Base-by-base conservation (phyloP, 1,284 basidiomycete genomes). In the Acaromyces ingoldii region DNA sequence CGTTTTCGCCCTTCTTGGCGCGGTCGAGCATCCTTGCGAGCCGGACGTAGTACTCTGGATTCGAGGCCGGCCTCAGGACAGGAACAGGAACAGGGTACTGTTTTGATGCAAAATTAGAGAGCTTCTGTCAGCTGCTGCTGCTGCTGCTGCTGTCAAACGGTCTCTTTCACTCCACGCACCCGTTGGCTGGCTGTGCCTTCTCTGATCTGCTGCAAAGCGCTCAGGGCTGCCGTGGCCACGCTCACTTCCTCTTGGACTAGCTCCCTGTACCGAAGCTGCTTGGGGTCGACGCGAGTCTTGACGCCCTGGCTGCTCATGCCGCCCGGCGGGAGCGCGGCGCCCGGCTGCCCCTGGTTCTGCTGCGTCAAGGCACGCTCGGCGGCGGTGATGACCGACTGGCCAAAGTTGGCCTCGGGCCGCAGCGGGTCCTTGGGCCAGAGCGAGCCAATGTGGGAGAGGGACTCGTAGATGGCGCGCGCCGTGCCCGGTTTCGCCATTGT, bases 341-440 rank as follows among this genome's bases (percentile, higher is more conserved):
- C 11, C 15, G 28, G 15, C 1, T 10, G n/a, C 10, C 25, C 15
- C 37, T 66, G 62, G 0, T 55, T 56, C n/a, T 54, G 54, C 6
- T 51, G 10, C 3, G 45, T 41, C 1, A 65, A 51, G 1, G 55
- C 53, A 1, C 53, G 56, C 46, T 68, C 59, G 0, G 70, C 60
- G 1, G 70, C 67, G 3, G 49, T 51, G 3, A 47, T 49, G 42
- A 72, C 63, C 11, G 58, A 56, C 24, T 58, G 52, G 25, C 70
- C 65, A 55, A 72, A 70, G 36, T 68, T 52, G 26, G 66, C 56
- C 11, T 65, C 66, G 4, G 70, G 67, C n/a, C 70, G 60, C 25
- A 70, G 51, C 4, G 62, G 57, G 44, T 70, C 70, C 26, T 54
- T 58, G 25, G 70, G 70, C 70, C 70, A 72, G 10, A 60, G 47